These are phyloP conservation scores for Copromyces sp. DNA, from an alignment of 495 filamentous ascomycete species.

Conservation along the genomic window DNA sequence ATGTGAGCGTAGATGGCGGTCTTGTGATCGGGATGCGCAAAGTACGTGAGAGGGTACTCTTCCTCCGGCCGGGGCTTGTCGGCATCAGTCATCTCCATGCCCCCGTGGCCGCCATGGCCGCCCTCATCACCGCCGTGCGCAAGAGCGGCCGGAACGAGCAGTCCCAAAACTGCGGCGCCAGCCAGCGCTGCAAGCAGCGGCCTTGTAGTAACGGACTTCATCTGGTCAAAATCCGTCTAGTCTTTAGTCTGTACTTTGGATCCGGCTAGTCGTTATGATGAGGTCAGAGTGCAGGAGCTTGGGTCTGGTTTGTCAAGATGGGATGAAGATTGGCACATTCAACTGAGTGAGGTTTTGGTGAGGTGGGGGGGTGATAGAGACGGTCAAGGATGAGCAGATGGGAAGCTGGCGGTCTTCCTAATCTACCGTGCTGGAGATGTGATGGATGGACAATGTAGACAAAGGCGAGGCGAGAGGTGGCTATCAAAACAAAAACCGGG, in stretches of 20 bases:
- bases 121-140: constrained; percentile 33
- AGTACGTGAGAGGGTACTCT: constrained; percentile 57
- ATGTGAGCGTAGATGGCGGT: constrained; percentile 70
- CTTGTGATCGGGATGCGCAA: constrained; percentile 55
- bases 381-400: background rate
- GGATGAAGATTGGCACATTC: background rate
- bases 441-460: background rate
- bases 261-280: background rate
- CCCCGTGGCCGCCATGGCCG: constrained; percentile 20
- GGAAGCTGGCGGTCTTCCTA: background rate
- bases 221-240: background rate
- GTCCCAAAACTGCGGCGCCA: constrained; percentile 21
- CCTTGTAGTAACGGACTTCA: background rate
- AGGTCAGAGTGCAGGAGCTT: background rate
- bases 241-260: background rate
- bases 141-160: constrained; percentile 25
- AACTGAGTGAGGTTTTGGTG: background rate
- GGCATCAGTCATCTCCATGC: constrained; percentile 34
- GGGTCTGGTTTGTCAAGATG: background rate
- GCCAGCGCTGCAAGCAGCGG: constrained; percentile 13
- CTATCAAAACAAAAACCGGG: background rate
- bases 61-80: constrained; percentile 32
- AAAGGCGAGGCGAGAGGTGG: background rate
- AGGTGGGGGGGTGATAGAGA: background rate
- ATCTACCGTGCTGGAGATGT: background rate